phyloP scores from a whole-genome alignment of 2,329 filamentous ascomycete species.

The Cylindrodendrum hubeiense region DNA sequence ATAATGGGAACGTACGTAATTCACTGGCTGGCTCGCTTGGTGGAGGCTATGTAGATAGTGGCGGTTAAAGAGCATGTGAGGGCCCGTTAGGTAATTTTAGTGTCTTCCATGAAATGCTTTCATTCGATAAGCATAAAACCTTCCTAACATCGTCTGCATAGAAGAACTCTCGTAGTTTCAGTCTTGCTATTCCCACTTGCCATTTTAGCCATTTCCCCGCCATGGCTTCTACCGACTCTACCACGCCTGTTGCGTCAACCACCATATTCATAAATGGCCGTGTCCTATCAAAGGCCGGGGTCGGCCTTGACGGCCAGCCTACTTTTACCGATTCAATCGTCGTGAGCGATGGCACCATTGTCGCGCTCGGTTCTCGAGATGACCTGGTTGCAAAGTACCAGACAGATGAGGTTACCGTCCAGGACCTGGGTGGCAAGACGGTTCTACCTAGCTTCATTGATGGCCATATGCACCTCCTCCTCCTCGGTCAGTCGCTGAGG shows the following conservation, averaged over 20 bases:
- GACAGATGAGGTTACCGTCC: accelerated
- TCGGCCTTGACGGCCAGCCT: conserved; percentile 30
- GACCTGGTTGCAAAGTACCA: conserved; percentile 17
- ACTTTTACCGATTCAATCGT: conserved; percentile 46
- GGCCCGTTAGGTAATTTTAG: neutral
- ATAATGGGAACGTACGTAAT: neutral
- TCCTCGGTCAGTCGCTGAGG: conserved; percentile 9
- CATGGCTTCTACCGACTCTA: neutral
- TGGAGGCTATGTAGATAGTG: neutral
- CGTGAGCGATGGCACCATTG: conserved; percentile 46
- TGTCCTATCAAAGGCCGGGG: conserved; percentile 32
- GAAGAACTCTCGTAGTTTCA: neutral
- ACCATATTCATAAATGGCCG: conserved; percentile 39
- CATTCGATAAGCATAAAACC: neutral
- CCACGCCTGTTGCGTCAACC: neutral
- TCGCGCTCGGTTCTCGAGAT: conserved; percentile 44
- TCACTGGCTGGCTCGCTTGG: neutral
- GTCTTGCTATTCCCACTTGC: neutral
- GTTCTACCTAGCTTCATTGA: conserved; percentile 29
- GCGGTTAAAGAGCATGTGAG: neutral
- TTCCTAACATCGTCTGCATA: neutral
- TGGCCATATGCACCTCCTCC: conserved; percentile 22
- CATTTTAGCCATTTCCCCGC: neutral
- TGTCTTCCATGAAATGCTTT: neutral
- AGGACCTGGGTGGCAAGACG: conserved; percentile 47